These are phyloP conservation scores for Linum trigynum DNA, from an alignment of 345 rosid species.

Conservation along the genomic window DNA sequence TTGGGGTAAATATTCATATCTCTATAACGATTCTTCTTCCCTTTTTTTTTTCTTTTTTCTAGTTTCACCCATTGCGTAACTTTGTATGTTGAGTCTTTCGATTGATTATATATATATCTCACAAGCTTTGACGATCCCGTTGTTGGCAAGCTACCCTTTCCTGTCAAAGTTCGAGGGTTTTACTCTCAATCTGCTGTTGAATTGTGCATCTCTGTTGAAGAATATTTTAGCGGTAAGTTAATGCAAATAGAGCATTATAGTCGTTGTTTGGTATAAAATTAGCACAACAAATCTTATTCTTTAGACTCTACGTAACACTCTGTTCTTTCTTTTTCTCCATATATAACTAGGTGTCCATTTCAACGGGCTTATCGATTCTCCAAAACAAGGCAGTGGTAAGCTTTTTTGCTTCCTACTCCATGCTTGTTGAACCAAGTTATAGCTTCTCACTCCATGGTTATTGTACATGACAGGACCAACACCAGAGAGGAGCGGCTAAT, in stretches of 20 bases:
- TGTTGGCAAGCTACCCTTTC: slow-evolving; percentile 53
- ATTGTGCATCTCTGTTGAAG: slow-evolving; percentile 57
- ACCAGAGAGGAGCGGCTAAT: slow-evolving; percentile 50
- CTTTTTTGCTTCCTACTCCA: background rate
- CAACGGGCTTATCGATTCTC: slow-evolving; percentile 50
- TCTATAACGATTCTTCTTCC: background rate
- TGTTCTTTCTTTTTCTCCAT: background rate
- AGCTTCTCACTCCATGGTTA: background rate
- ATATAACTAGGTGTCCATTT: slow-evolving; percentile 27
- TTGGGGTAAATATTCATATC: slow-evolving; percentile 42
- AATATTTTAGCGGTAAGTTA: slow-evolving; percentile 52
- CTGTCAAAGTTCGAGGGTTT: slow-evolving; percentile 65
- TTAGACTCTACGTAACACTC: too few species aligned
- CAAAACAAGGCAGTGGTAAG: slow-evolving; percentile 57
- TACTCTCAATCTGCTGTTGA: slow-evolving; percentile 37
- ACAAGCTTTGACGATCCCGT: slow-evolving; percentile 35
- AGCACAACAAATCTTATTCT: too few species aligned
- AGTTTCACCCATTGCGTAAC: background rate
- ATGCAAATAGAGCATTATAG: background rate
- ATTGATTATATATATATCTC: background rate
- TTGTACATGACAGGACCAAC: slow-evolving; percentile 30
- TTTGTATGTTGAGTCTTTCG: background rate
- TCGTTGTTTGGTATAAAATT: background rate
- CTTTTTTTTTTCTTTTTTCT: too few species aligned
- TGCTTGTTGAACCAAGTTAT: background rate